phyloP scores from a whole-genome alignment of 1,284 basidiomycete genomes.

The Mycena citricolor region DNA sequence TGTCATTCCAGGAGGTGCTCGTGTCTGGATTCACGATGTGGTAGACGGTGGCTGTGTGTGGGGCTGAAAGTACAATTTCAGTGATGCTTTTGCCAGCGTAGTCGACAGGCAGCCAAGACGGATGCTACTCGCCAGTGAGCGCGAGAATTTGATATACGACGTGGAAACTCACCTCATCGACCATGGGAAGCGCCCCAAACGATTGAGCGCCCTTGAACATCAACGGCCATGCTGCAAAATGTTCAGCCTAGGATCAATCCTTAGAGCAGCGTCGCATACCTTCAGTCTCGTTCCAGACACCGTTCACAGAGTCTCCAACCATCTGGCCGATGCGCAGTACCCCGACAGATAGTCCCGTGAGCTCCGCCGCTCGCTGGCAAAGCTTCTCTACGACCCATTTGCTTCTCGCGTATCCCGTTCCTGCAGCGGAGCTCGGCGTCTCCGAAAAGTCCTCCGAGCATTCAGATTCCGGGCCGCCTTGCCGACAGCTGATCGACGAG shows the following conservation, averaged over 20 bases:
- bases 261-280: constrained; percentile 14
- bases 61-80: constrained; percentile 40
- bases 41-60: constrained; percentile 35
- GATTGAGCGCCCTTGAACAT: constrained; percentile 39
- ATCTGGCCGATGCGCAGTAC: constrained; percentile 52
- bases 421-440: constrained; percentile 38
- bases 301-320: constrained; percentile 46
- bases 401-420: constrained; percentile 55
- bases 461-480: constrained; percentile 29
- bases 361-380: constrained; percentile 39
- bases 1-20: constrained; percentile 39
- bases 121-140: constrained; percentile 27
- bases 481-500: constrained; percentile 49
- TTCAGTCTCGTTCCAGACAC: constrained; percentile 23
- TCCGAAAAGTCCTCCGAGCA: constrained; percentile 40
- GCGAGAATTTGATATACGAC: not conserved
- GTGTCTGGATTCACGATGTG: constrained; percentile 48
- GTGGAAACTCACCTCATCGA: constrained; percentile 38
- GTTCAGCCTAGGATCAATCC: not conserved
- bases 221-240: constrained; percentile 43
- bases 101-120: constrained; percentile 62
- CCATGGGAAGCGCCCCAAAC: constrained; percentile 44
- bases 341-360: constrained; percentile 35
- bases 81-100: constrained; percentile 50
- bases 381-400: constrained; percentile 68